A percentile compares a stretch with the other conserved stretches of the same genome.
Evolutionary conservation across 2,329 filamentous ascomycete genomes (phyloP).

Genomic region (Ophioceras dolichostomum): DNA sequence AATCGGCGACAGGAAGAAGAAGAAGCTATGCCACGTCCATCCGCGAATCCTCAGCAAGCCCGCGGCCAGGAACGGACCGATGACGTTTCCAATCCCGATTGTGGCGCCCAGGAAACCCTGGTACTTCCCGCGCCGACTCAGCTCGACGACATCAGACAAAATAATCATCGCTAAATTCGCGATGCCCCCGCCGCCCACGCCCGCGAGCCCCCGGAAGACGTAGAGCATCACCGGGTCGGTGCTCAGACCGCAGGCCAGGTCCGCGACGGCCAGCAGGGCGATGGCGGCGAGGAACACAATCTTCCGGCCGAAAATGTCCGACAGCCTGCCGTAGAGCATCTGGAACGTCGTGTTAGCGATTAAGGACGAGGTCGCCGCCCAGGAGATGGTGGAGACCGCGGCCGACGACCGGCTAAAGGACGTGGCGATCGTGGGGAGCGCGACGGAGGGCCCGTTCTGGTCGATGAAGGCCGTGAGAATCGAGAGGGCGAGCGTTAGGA

Average conservation of each 20-base stretch:
- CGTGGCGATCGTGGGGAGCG: constrained; percentile 37
- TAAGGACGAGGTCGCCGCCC: constrained; percentile 39
- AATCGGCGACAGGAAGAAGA: constrained; percentile 39
- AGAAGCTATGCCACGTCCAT: constrained; percentile 32
- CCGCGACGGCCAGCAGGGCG: constrained; percentile 38
- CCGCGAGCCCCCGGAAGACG: constrained; percentile 45
- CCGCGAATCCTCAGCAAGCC: constrained; percentile 22
- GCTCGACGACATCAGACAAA: constrained; percentile 44
- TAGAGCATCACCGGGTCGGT: constrained; percentile 45
- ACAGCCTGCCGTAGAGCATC: constrained; percentile 50
- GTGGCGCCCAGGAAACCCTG: constrained; percentile 28
- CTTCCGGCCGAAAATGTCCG: constrained; percentile 50
- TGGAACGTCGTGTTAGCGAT: constrained; percentile 51
- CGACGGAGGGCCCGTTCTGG: constrained; percentile 39
- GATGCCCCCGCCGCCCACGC: constrained; percentile 50
- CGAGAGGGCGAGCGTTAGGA: constrained; percentile 35
- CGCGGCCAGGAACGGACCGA: constrained; percentile 30
- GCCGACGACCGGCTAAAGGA: constrained; percentile 33
- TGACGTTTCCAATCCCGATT: constrained; percentile 26
- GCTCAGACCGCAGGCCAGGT: constrained; percentile 46
- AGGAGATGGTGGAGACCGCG: no score
- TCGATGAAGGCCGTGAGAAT: constrained; percentile 44
- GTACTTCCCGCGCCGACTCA: constrained; percentile 46
- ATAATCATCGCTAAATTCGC: constrained; percentile 49
- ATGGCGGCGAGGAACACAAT: constrained; percentile 41